Base-by-base conservation (phyloP, 768 basidiomycete genomes). In the Stropharia rugosoannulata region DNA sequence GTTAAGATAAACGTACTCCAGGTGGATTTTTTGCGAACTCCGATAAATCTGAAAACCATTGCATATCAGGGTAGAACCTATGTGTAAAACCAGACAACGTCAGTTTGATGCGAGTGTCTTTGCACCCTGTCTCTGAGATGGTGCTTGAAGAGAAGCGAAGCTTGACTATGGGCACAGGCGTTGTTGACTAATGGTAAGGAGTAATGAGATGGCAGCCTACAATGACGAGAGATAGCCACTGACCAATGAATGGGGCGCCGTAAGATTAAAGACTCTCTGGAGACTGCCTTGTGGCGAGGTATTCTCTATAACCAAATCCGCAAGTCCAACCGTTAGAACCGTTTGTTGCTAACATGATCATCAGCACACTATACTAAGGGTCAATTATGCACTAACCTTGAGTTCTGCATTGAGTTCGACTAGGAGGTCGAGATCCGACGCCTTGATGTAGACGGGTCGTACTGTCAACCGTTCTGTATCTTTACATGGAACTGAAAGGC, bases 21-120 rank as follows among this genome's bases (percentile, higher is more conserved):
- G 92, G 89, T 4, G 97, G 97, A 25, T 93, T 84, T 68, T 92
- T 93, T 15, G 76, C 73, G 64, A 94, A 95, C 1, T 55, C 49
- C 2, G 67, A 70, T 2, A 98, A 60, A 58, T 93, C 89, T 5
- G 73, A 63, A 8, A 82, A 67, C 83, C 88, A 91, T 3, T 68
- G 63, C 37, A 87, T 59, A 62, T 94, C 84, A 4, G 90, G 80
- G 22, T 78, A 78, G 3, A 87, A 59, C 54, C 80, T 82, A 59
- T 80, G 80, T 0, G 84, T 89, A 57, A 90, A 81, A 16, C 85
- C 86, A 56, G 75, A 81, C 13, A 91, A 63, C 8, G 81, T 79
- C 15, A 90, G 57, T 57, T 83, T 84, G 58, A 96, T 68, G 52
- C 79, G 79, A 1, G 91, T 92, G 67, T 94, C 90, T 72, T 96